Conservation (phyloP, 177 flowering plant genomes). For the Telopea speciosissima region DNA sequence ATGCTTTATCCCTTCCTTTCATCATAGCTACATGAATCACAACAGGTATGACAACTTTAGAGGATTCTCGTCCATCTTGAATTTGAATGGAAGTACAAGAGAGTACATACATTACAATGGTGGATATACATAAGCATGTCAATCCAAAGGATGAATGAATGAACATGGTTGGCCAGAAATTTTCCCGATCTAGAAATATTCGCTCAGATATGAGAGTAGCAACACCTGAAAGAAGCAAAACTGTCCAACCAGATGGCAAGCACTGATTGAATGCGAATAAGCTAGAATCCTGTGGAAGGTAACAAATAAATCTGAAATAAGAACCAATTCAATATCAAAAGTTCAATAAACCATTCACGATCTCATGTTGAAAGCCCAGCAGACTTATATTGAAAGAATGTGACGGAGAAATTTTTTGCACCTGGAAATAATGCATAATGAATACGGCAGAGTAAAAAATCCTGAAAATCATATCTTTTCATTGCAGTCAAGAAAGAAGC, state of each 20-base stretch:
- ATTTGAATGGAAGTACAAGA: not conserved
- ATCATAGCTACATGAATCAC: too few relatives aligned
- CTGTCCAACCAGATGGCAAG: conserved; percentile 65
- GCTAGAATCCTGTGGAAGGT: conserved; percentile 43
- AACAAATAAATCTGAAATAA: not conserved
- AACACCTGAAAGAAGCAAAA: conserved; percentile 56
- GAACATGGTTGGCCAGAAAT: conserved; percentile 62
- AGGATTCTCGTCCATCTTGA: too few relatives aligned
- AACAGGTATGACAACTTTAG: too few relatives aligned
- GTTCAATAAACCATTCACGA: not conserved
- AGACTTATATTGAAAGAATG: not conserved
- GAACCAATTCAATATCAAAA: conserved; percentile 1
- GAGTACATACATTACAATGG: conserved; percentile 58
- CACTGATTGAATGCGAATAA: conserved; percentile 61
- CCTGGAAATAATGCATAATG: conserved; percentile 80
- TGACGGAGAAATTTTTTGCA: conserved; percentile 10
- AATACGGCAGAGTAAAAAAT: conserved; percentile 70
- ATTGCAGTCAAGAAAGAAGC: conserved; percentile 40
- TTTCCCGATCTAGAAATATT: conserved; percentile 52
- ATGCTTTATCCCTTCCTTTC: too few relatives aligned
- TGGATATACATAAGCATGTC: conserved; percentile 53
- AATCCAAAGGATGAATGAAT: conserved; percentile 66
- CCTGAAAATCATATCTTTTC: conserved; percentile 72
- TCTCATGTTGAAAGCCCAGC: conserved; percentile 1
- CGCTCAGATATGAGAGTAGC: conserved; percentile 59